These are phyloP conservation scores for Trichophyton mentagrophytes DNA, from an alignment of 2,329 filamentous ascomycete genomes.

Conservation along the genomic window DNA sequence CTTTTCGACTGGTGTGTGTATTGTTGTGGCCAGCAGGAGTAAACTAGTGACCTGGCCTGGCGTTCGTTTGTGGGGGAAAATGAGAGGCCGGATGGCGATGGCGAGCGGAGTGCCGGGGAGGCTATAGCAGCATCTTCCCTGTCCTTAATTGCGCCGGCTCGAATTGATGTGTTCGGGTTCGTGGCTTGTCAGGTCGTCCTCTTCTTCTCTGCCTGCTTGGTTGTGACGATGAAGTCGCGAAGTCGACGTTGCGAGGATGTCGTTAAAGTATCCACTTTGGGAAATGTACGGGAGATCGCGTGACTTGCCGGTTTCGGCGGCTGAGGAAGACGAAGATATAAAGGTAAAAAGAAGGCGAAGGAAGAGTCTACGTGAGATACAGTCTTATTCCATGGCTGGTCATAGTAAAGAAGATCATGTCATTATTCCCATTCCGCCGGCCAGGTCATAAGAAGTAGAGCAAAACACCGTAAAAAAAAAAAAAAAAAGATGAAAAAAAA, in stretches of 20 bases:
- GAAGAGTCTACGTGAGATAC: neutral
- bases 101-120: neutral
- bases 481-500: neutral
- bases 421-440: slow-evolving; percentile 1
- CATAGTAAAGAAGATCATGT: slow-evolving; percentile 2
- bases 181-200: neutral
- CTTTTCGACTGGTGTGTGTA: neutral
- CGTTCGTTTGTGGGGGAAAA: neutral
- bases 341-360: neutral
- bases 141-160: neutral
- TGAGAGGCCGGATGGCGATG: neutral
- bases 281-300: neutral
- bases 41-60: neutral
- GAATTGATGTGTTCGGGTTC: neutral
- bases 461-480: slow-evolving; percentile 1
- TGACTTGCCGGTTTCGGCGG: neutral
- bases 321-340: neutral
- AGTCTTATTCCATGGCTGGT: neutral
- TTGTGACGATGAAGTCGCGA: neutral
- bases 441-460: neutral
- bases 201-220: neutral
- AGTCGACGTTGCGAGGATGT: neutral
- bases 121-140: neutral
- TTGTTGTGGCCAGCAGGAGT: no score
- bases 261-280: neutral